phyloP scores from a whole-genome alignment of 2,329 filamentous ascomycete species.

The Beauveria australis region DNA sequence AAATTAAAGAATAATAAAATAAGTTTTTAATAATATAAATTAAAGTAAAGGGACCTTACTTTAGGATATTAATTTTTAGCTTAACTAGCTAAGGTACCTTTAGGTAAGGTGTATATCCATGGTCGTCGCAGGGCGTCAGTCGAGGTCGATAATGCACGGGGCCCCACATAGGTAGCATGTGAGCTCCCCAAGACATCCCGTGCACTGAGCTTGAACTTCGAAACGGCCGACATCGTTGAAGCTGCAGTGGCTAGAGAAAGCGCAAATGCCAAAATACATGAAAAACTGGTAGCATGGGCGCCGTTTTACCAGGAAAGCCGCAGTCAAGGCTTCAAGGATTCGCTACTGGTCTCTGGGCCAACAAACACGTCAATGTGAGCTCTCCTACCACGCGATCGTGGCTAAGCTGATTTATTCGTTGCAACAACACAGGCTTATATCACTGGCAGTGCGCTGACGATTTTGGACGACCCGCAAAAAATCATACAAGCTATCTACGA shows the following conservation, averaged over 20 bases:
- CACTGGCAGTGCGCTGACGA: slow-evolving; percentile 77
- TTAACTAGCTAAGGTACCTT: too few species aligned
- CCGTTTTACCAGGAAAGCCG: slow-evolving; percentile 71
- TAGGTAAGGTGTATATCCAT: too few species aligned
- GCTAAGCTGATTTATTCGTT: slow-evolving; percentile 2
- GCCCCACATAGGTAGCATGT: slow-evolving; percentile 5
- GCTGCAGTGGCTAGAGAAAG: background rate
- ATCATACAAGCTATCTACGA: slow-evolving; percentile 89
- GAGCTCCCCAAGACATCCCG: slow-evolving; percentile 4
- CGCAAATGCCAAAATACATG: slow-evolving; percentile 1
- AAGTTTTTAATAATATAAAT: too few species aligned
- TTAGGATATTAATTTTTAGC: too few species aligned
- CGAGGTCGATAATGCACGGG: background rate
- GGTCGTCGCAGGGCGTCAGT: background rate
- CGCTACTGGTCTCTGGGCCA: slow-evolving; percentile 65
- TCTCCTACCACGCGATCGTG: slow-evolving; percentile 11
- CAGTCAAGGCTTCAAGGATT: slow-evolving; percentile 70
- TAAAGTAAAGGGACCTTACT: too few species aligned
- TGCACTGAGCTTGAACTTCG: background rate
- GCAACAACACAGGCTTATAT: slow-evolving; percentile 62
- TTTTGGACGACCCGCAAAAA: slow-evolving; percentile 65
- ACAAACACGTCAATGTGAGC: slow-evolving; percentile 63
- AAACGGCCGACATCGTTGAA: background rate
- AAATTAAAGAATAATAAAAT: too few species aligned
- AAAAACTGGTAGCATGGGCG: slow-evolving; percentile 54